Evolutionary conservation across 371 early-diverging fungal genomes (phyloP), one percentile per base, ranked within the genome.

Genomic region (Apophysomyces trapeziformis): DNA sequence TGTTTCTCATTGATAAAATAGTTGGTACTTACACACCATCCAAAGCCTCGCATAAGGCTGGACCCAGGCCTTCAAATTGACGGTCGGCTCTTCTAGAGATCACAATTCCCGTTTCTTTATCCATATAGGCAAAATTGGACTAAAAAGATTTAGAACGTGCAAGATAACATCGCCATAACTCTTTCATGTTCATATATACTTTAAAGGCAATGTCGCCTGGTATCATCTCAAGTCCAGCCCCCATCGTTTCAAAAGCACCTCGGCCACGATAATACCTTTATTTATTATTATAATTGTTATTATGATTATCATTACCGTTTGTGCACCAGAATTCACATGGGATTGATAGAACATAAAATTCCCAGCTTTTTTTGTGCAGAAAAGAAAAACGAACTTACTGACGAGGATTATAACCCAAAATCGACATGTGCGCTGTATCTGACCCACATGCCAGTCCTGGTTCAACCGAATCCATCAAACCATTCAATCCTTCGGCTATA

Each of bases 181-280:
- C 5, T 0, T 6, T 32, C 16, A 18, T 1, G 21, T 18, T 16
- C 16, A 4, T 8, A 4, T 11, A 46, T 74, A 85, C 85, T 66
- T 85, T 85, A 57, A 85, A 85, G 2, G 85, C 85, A 70, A 85
- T 84, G 66, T 85, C 85, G 13, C 85, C 85, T 14, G 81, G 85
- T 12, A 70, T 67, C 82, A 85, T 78, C 21, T 76, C 76, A 38
- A 85, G 61, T 2, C 85, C 85, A 26, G 84, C 83, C 7, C 85
- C 85, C 83, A 85, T 82, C 7, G 79, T 74, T 66, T 85, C 85
- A 79, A 84, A 85, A 1, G 85, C 85, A 16, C 85, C 85, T 63
- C 85, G 70, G 43, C 85, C 85, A 44, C 75, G 65, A 62, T 84
- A 84, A 68, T 76, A 71, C 13, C 85, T 85, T 47, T 16, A 21